Evolutionary conservation across 2,329 filamentous ascomycete species (phyloP), one percentile per base, ranked within the genome.

Genomic region (Stemphylium lycopersici): DNA sequence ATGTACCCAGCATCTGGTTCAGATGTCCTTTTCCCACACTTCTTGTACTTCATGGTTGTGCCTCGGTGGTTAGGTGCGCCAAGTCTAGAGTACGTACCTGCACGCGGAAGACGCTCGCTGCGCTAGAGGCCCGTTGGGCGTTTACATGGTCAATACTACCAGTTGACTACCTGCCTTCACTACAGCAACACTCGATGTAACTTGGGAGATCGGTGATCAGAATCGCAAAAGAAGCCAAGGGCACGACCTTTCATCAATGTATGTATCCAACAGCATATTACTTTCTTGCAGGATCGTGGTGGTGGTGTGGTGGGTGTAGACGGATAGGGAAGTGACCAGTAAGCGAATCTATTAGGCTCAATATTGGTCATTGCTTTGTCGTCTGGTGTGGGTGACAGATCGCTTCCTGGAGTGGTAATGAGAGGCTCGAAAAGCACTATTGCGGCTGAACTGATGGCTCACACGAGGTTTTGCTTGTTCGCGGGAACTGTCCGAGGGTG

Each of bases 351-450:
- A 40, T 38, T 48, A 24, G 13, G 13, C 29, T n/a, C 26, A 38
- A 31, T 39, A 39, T 18, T 12, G 10, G 29, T 7, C 11, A 29
- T 54, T 54, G 51, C 51, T 54, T 54, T 54, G 15, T 41, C 48
- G 51, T 54, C 22, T 49, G 33, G 33, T 32, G 33, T 34, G 33
- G 26, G n/a, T n/a, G 26, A 15, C 36, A 15, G 45, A 48, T 24
- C 22, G 15, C 11, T 13, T 7, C 26, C 7, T 33, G 20, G 38
- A 18, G 34, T 29, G 33, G 24, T 39, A 24, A 31, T 4, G 24
- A 39, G 6, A 13, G 36, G 15, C 16, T 11, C 7, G 26, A 50
- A 49, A 54, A 54, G 40, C 39, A 43, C 11, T 11, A 2, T 3
- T 33, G 29, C 18, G 45, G 45, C 45, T 48, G 36, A 16, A 12